Evolutionary conservation across 139 green algal genomes (phyloP), one percentile per base, ranked within the genome.

Genomic region (Volvox reticuliferus): DNA sequence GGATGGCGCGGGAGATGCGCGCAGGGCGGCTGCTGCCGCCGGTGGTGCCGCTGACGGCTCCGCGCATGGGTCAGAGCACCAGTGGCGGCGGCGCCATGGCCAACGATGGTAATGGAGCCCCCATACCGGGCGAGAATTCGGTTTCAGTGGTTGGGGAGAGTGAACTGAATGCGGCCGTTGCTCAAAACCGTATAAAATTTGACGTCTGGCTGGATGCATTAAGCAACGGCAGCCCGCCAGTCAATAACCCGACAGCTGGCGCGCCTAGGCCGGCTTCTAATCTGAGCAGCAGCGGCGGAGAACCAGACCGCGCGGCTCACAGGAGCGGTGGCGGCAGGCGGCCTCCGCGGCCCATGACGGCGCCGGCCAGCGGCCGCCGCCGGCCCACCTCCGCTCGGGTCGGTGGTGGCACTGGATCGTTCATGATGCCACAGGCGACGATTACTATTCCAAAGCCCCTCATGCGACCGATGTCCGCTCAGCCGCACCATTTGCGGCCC

Each of bases 141-240:
- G 21, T 90, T 18, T 90, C 86, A 0, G 86, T 90, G 5, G n/a
- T 90, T 30, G 86, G 67, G 5, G 86, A 90, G 20, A 18, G 30
- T 6, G 86, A 90, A 22, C 33, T 55, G 1, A 62, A 67, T 19
- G 86, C 86, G 12, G 86, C 68, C 17, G 37, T 35, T 17, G 14
- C 79, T 1, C 50, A 75, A n/a, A 90, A 75, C 73, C 86, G 86
- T 22, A 90, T 90, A 6, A 90, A 90, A 69, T 90, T 84, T 68
- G 86, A 90, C 22, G 73, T 83, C 26, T 90, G 86, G 86, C 30
- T 90, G 30, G 86, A 90, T 24, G 71, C 71, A 19, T n/a, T 90
- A 26, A 28, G 67, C 61, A 21, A 35, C 65, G 21, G 24, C 14
- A 36, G 17, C 20, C 82, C 24, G 65, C 35, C 24, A 33, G 73